phyloP scores from a whole-genome alignment of 2,329 filamentous ascomycete species.

The Westerdykella ornata region DNA sequence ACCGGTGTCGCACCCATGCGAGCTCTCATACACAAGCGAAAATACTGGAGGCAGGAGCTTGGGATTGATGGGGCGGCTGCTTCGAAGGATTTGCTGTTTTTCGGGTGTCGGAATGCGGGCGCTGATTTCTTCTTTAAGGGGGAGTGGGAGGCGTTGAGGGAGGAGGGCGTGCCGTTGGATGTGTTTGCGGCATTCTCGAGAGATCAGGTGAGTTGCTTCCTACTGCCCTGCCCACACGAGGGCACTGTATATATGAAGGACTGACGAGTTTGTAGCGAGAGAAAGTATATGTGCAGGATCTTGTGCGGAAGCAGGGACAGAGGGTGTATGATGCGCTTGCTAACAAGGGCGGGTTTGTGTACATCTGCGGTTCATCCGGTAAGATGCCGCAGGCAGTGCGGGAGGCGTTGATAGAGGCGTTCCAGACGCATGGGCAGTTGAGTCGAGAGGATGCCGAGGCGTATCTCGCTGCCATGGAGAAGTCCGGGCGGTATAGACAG shows the following conservation, averaged over 20 bases:
- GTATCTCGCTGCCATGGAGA: slow-evolving; percentile 54
- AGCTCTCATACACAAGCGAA: slow-evolving; percentile 69
- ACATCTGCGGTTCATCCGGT: slow-evolving; percentile 57
- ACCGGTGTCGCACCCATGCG: slow-evolving; percentile 84
- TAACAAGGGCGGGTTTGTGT: slow-evolving; percentile 48
- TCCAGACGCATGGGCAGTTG: slow-evolving; percentile 41
- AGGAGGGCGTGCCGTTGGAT: slow-evolving; percentile 41
- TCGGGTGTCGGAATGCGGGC: slow-evolving; percentile 67
- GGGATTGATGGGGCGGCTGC: slow-evolving; percentile 1
- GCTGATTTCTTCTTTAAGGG: slow-evolving; percentile 76
- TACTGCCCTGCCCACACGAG: background rate
- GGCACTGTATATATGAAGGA: background rate
- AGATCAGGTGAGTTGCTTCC: slow-evolving; percentile 47
- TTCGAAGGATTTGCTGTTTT: slow-evolving; percentile 57
- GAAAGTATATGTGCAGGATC: slow-evolving; percentile 63
- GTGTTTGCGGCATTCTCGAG: slow-evolving; percentile 64
- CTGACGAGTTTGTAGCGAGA: slow-evolving; percentile 28
- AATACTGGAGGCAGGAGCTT: slow-evolving; percentile 32
- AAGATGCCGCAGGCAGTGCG: slow-evolving; percentile 65
- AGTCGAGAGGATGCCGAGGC: slow-evolving; percentile 48
- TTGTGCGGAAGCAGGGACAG: slow-evolving; percentile 47
- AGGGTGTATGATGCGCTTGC: slow-evolving; percentile 49
- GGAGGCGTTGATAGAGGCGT: slow-evolving; percentile 57
- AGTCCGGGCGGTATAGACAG: slow-evolving; percentile 56
- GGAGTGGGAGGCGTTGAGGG: slow-evolving; percentile 58